phyloP scores from a whole-genome alignment of 768 basidiomycete species.

The Rhodotorula paludigena region DNA sequence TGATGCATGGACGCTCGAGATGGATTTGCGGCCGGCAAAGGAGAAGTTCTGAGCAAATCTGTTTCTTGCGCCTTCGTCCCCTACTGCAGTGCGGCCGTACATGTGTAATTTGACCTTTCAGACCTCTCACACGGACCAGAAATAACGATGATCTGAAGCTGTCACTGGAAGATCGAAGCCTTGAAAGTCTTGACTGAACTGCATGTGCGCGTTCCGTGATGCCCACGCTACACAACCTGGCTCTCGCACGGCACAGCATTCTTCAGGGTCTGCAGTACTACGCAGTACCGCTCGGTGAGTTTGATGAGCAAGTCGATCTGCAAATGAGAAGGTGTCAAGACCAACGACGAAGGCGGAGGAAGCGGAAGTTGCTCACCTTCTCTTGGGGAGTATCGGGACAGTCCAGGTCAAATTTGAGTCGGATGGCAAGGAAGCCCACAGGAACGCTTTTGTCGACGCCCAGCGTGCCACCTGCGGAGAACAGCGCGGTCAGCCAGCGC shows the following conservation, averaged over 20 bases:
- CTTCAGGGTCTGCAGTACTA: slow-evolving; percentile 15
- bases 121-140: too few species aligned
- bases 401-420: slow-evolving; percentile 22
- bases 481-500: background rate
- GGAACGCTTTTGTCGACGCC: slow-evolving; percentile 14
- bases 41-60: slow-evolving; percentile 31
- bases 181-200: background rate
- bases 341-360: background rate
- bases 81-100: background rate
- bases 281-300: slow-evolving; percentile 18
- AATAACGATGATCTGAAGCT: too few species aligned
- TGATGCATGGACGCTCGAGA: slow-evolving; percentile 31
- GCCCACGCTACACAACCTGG: background rate
- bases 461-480: background rate
- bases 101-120: too few species aligned
- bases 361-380: background rate
- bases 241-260: background rate
- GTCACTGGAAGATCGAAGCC: too few species aligned
- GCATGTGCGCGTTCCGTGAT: too few species aligned
- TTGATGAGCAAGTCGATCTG: slow-evolving; percentile 17
- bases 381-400: slow-evolving; percentile 13
- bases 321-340: background rate
- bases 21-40: slow-evolving; percentile 26
- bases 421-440: slow-evolving; percentile 9
- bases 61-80: too few species aligned